Percentiles rank a stretch among this genome's conserved stretches.
Evolutionary conservation across 495 filamentous ascomycete species (phyloP).

Genomic region (Massariosphaeria phaeospora): DNA sequence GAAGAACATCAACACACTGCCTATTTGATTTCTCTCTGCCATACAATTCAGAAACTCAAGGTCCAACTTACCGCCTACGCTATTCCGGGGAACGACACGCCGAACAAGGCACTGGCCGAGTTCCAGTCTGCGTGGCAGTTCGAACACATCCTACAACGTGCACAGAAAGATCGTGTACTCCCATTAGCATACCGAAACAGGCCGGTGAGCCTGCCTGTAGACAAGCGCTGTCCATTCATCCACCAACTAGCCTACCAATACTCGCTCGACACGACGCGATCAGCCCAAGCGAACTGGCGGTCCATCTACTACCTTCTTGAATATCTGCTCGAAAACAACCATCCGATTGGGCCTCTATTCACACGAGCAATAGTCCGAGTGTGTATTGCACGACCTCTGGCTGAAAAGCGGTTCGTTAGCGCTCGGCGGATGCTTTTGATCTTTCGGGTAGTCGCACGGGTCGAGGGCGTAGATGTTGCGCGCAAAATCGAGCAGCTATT

Average conservation of each 20-base stretch:
- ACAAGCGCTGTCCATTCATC: constrained; percentile 2
- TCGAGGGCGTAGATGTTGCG: constrained; percentile 22
- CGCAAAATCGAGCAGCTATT: constrained; percentile 12
- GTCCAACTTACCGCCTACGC: not conserved
- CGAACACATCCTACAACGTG: constrained; percentile 9
- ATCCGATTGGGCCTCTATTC: constrained; percentile 22
- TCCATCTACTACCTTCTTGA: constrained; percentile 16
- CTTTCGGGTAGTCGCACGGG: constrained; percentile 4
- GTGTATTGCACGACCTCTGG: constrained; percentile 14
- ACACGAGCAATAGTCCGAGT: constrained; percentile 17
- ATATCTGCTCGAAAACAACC: constrained; percentile 2
- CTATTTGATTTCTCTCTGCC: not conserved
- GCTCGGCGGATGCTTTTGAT: constrained; percentile 10
- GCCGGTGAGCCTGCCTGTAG: not conserved
- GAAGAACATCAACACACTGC: not conserved
- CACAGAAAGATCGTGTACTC: constrained; percentile 4
- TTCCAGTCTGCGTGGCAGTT: constrained; percentile 1
- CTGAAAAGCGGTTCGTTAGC: constrained; percentile 16
- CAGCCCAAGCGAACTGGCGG: not conserved
- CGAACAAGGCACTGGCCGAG: not conserved
- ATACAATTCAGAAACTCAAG: not conserved
- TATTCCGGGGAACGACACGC: too few species aligned
- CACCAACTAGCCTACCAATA: constrained; percentile 28
- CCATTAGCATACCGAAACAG: not conserved
- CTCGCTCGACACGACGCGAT: constrained; percentile 13